Evolutionary conservation across 1,284 basidiomycete species (phyloP).

Genomic region (Sporisorium sorghi): DNA sequence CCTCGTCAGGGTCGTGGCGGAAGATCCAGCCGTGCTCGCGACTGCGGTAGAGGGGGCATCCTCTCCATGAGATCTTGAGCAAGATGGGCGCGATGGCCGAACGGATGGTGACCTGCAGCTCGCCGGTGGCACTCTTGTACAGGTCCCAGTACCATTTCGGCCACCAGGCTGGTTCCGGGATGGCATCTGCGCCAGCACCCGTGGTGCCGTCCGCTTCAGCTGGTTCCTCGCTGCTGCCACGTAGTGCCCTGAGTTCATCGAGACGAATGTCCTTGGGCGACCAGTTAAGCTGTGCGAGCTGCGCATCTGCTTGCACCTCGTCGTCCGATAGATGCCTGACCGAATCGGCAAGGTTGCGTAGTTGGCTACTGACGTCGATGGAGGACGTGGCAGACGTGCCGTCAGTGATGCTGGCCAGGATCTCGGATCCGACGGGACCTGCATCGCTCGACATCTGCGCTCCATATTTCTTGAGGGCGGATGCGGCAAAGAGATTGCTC

Average conservation of each 20-base stretch:
- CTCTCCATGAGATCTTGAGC: conserved; percentile 87
- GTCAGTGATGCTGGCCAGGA: conserved; percentile 31
- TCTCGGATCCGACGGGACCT: conserved; percentile 27
- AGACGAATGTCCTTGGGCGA: conserved; percentile 41
- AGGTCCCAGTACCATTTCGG: conserved; percentile 99
- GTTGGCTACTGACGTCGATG: conserved; percentile 14
- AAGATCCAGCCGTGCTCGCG: conserved; percentile 92
- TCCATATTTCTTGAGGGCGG: conserved; percentile 39
- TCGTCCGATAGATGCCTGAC: conserved; percentile 20
- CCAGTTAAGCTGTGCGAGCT: conserved; percentile 61
- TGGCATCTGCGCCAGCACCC: conserved; percentile 8
- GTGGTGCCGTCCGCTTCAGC: conserved; percentile 1
- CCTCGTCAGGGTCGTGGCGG: conserved; percentile 32
- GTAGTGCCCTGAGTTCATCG: conserved; percentile 31
- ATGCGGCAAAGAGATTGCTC: conserved; percentile 44
- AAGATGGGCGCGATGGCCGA: conserved; percentile 86
- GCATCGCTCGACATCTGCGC: conserved; percentile 33
- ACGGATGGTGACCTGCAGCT: conserved; percentile 85
- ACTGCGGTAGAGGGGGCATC: conserved; percentile 85
- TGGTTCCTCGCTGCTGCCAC: conserved; percentile 9
- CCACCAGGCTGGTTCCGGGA: conserved; percentile 70
- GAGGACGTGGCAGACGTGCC: conserved; percentile 21
- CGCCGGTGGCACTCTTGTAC: conserved; percentile 68
- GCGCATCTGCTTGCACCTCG: conserved; percentile 26
- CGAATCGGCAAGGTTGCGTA: conserved; percentile 43